Percentiles rank a stretch among this genome's conserved stretches.
Conservation (phyloP, 345 rosid species). For the Rubroshorea leprosula region DNA sequence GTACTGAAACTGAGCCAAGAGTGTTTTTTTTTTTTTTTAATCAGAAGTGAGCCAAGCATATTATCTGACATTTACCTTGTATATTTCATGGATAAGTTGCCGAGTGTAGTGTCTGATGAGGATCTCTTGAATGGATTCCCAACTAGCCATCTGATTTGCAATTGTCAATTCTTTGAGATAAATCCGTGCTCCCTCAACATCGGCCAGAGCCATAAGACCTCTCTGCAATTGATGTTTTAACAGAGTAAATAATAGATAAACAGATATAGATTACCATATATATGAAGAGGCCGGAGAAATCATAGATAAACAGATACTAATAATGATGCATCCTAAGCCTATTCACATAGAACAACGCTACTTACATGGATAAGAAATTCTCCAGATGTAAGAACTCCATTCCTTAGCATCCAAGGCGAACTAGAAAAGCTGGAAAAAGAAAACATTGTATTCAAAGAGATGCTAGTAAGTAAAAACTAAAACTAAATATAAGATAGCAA, state of each 20-base stretch:
- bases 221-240: slow-evolving; percentile 44
- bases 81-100: slow-evolving; percentile 90
- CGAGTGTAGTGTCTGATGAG: slow-evolving; percentile 77
- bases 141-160: slow-evolving; percentile 83
- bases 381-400: slow-evolving; percentile 63
- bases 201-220: slow-evolving; percentile 93
- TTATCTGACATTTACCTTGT: slow-evolving; percentile 58
- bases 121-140: slow-evolving; percentile 89
- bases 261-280: not conserved
- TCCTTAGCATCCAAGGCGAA: slow-evolving; percentile 85
- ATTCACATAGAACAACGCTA: slow-evolving; percentile 16
- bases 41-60: not conserved
- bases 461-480: not conserved
- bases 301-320: not conserved
- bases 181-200: slow-evolving; percentile 91
- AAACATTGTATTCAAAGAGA: slow-evolving; percentile 14
- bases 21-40: no score
- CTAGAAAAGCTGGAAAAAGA: slow-evolving; percentile 75
- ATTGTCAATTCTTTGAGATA: slow-evolving; percentile 73
- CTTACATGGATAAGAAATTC: slow-evolving; percentile 89
- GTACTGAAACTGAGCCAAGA: no score
- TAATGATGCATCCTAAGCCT: not conserved
- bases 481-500: not conserved
- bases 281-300: no score
- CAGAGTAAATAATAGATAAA: not conserved